Evolutionary conservation across 2,329 filamentous ascomycete genomes (phyloP), one percentile per base, ranked within the genome.

Genomic region (Xylaria arbuscula): DNA sequence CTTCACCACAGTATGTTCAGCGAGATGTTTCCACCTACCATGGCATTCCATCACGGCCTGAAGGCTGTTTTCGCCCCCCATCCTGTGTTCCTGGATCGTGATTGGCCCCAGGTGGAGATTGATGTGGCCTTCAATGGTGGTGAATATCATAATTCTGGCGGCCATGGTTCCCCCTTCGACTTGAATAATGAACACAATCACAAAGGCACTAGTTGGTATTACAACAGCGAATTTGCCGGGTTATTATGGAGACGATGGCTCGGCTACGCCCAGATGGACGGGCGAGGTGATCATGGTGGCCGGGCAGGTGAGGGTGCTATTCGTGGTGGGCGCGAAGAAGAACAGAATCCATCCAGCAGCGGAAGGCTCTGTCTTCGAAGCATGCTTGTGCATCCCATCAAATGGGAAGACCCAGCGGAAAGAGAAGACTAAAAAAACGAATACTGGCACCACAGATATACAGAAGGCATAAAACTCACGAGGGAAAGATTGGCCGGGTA

Each of bases 61-160:
- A 94, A 94, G 80, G 92, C 91, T 24, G 90, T 93, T 0, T 93
- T 90, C 75, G 93, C 91, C 0, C 93, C 93, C 0, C 93, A 97
- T 71, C 92, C 93, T 0, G 88, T 96, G 54, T 96, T 90, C 79
- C 82, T 93, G 13, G 93, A 96, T 78, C 88, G 93, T 22, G 85
- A 87, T 51, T 97, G 93, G 93, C 83, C 84, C 6, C 89, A 87
- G 3, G 84, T 85, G 15, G 90, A 92, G 68, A 85, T 92, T 3
- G 92, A 94, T 71, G 84, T 84, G n/a, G 88, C 92, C 9, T 95
- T 97, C 84, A 97, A 97, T 76, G 90, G 88, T 34, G 91, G 91
- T 28, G 83, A 86, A n/a, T 88, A 91, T 73, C 89, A 89, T 70
- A 89, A 87, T 1, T 86, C 89, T 0, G 87, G 89, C 8, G 88